Percentiles rank a stretch among this genome's conserved stretches.
These are phyloP conservation scores for Pelargonium exstipulatum DNA, from an alignment of 441 rosid species.

Conservation along the genomic window DNA sequence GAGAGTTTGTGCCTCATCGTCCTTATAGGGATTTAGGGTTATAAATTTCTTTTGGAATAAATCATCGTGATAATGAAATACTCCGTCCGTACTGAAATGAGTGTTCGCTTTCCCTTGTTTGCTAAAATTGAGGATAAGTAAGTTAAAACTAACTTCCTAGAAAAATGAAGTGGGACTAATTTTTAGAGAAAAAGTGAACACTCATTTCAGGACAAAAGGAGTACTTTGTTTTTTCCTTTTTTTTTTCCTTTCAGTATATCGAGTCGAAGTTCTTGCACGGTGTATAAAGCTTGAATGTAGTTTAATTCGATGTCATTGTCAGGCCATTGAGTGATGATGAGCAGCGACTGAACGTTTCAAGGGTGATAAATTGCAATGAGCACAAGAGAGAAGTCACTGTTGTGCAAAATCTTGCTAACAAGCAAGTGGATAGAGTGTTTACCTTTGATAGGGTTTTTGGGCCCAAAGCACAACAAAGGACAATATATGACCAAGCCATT, in stretches of 20 bases:
- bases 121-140: too few species aligned
- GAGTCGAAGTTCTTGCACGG: too few species aligned
- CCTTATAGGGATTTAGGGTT: background rate
- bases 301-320: conserved; percentile 6
- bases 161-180: too few species aligned
- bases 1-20: background rate
- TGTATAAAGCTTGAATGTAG: background rate
- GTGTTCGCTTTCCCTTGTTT: too few species aligned
- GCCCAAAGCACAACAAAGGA: conserved; percentile 85
- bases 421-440: conserved; percentile 78
- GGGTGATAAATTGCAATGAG: conserved; percentile 63
- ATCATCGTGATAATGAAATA: background rate
- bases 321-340: conserved; percentile 81
- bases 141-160: too few species aligned
- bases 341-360: conserved; percentile 53
- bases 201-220: too few species aligned
- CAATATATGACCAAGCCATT: conserved; percentile 83
- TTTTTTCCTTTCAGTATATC: too few species aligned
- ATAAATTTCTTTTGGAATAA: background rate
- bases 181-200: background rate
- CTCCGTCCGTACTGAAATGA: background rate
- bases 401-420: conserved; percentile 57
- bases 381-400: conserved; percentile 66
- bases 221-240: too few species aligned
- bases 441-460: conserved; percentile 96